phyloP scores from a whole-genome alignment of 2,329 filamentous ascomycete species.

The Orbilia ellipsospora region DNA sequence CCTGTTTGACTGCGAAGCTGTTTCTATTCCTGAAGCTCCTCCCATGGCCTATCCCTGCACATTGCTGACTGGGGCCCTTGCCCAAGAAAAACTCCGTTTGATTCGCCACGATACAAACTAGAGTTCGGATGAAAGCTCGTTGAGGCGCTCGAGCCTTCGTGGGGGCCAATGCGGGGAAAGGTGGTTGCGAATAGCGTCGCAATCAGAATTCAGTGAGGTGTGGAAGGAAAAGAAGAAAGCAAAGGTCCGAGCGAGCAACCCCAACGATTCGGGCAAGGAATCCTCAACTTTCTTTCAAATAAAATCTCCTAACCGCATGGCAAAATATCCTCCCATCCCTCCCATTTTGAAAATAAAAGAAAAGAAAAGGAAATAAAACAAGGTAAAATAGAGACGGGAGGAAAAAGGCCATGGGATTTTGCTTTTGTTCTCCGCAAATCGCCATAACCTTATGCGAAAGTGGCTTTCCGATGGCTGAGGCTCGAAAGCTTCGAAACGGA shows the following conservation, averaged over 20 bases:
- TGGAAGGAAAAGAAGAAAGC: neutral
- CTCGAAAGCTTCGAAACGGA: neutral
- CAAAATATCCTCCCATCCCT: slow-evolving; percentile 3
- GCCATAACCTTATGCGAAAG: slow-evolving; percentile 38
- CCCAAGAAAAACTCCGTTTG: slow-evolving; percentile 44
- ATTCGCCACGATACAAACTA: slow-evolving; percentile 39
- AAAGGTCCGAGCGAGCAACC: slow-evolving; percentile 11
- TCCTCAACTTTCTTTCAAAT: slow-evolving; percentile 19
- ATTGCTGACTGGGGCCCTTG: slow-evolving; percentile 30
- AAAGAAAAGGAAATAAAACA: slow-evolving; percentile 18
- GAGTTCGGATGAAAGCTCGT: slow-evolving; percentile 51
- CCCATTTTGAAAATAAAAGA: neutral
- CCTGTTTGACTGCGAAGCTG: slow-evolving; percentile 39
- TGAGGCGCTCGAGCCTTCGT: slow-evolving; percentile 20
- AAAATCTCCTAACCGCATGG: slow-evolving; percentile 25
- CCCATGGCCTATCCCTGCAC: slow-evolving; percentile 34
- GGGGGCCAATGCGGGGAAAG: slow-evolving; percentile 48
- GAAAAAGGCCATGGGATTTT: slow-evolving; percentile 19
- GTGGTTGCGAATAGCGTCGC: slow-evolving; percentile 26
- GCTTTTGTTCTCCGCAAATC: slow-evolving; percentile 41
- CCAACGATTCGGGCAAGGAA: slow-evolving; percentile 7
- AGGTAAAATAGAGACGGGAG: slow-evolving; percentile 2
- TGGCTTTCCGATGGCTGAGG: slow-evolving; percentile 14
- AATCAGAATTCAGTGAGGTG: neutral
- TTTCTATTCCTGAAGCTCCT: slow-evolving; percentile 44